phyloP scores from a whole-genome alignment of 2,329 filamentous ascomycete species.

The Colletotrichum viniferum region DNA sequence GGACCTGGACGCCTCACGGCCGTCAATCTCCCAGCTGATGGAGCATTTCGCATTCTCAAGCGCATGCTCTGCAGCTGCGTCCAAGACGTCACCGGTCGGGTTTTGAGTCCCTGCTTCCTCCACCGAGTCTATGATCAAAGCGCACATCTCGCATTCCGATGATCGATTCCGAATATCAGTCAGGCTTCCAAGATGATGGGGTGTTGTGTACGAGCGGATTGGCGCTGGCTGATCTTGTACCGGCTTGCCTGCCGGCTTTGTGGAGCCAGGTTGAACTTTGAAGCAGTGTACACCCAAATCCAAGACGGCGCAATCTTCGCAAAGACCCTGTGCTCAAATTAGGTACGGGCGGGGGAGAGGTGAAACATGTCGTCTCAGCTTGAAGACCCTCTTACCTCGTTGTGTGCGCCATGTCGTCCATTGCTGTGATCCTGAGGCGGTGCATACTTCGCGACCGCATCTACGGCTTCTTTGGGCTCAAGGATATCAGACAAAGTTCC shows the following conservation, averaged over 20 bases:
- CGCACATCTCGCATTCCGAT: not conserved
- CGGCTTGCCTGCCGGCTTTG: not conserved
- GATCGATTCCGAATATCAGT: not conserved
- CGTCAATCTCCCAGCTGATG: slow-evolving; percentile 9
- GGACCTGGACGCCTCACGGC: not conserved
- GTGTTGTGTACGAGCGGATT: not conserved
- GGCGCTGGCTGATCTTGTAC: not conserved
- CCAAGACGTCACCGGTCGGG: not conserved
- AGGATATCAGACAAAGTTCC: not conserved
- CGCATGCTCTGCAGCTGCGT: not conserved
- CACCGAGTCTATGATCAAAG: not conserved
- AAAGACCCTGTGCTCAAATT: not conserved
- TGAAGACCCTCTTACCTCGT: not conserved
- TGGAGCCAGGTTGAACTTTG: not conserved
- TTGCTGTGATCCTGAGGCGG: not conserved
- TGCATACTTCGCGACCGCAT: not conserved
- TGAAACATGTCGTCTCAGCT: not conserved
- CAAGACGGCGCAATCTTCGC: not conserved
- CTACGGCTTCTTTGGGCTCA: not conserved
- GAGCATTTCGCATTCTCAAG: not conserved
- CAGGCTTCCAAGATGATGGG: not conserved
- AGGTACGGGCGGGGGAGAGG: not conserved
- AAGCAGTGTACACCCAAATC: not conserved
- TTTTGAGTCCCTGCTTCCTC: not conserved
- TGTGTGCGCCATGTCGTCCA: not conserved